Percentiles rank a stretch among this genome's conserved stretches.
These are phyloP conservation scores for Penicillium sp. DNA, from an alignment of 2,329 filamentous ascomycete species.

Conservation along the genomic window DNA sequence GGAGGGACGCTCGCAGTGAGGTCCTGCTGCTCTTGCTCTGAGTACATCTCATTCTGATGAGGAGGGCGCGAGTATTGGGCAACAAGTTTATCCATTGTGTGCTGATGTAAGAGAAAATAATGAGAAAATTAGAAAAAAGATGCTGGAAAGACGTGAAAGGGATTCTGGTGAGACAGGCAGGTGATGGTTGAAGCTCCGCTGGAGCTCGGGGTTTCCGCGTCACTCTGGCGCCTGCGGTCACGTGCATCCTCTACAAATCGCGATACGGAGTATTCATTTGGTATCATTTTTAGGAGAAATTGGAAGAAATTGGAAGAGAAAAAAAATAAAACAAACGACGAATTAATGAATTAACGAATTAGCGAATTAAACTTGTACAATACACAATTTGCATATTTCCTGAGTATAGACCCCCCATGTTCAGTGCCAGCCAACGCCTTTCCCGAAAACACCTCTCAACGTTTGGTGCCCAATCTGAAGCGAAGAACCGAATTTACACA, in stretches of 20 bases:
- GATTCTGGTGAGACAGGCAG: conserved; percentile 16
- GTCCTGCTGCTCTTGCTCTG: conserved; percentile 72
- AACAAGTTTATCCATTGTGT: conserved; percentile 85
- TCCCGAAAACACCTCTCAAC: conserved; percentile 4
- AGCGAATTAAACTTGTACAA: conserved; percentile 8
- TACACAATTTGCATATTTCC: conserved; percentile 17
- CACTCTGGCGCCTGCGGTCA: conserved; percentile 38
- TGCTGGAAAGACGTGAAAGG: conserved; percentile 13
- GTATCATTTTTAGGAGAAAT: background rate
- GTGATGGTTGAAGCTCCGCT: conserved; percentile 27
- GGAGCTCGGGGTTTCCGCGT: conserved; percentile 36
- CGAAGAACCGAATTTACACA: conserved; percentile 9
- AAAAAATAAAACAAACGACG: background rate
- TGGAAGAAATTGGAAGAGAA: background rate
- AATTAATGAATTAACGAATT: background rate
- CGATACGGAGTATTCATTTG: background rate
- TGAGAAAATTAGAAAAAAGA: conserved; percentile 6
- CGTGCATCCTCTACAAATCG: conserved; percentile 19
- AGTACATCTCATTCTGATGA: conserved; percentile 69
- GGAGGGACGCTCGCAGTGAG: conserved; percentile 69
- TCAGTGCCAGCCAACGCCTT: conserved; percentile 7
- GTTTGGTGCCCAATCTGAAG: conserved; percentile 8
- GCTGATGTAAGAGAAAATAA: conserved; percentile 6
- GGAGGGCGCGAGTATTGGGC: conserved; percentile 83
- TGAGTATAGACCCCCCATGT: conserved; percentile 5